A percentile compares a stretch with the other conserved stretches of the same genome.
These are phyloP conservation scores for Spinellus fusiger DNA, from an alignment of 192 early-diverging fungal genomes.

Conservation along the genomic window DNA sequence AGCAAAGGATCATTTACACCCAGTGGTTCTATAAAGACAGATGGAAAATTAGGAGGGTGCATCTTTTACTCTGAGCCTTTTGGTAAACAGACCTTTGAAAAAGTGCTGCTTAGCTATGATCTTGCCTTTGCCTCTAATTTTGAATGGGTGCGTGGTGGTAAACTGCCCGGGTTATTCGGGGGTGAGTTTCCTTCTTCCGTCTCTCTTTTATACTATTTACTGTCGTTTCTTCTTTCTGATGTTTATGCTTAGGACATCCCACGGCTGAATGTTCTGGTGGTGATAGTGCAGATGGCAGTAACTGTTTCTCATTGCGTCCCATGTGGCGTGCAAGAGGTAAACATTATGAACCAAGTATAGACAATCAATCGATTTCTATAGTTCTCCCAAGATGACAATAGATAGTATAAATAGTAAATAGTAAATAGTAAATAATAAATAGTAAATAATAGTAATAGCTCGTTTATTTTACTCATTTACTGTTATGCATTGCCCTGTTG, in stretches of 20 bases:
- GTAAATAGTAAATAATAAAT: no score
- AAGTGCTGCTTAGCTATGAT: constrained; percentile 40
- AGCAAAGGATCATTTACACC: constrained; percentile 9
- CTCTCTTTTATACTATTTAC: neutral
- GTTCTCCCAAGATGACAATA: no score
- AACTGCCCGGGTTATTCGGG: constrained; percentile 42
- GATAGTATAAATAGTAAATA: constrained; percentile 3
- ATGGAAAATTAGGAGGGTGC: constrained; percentile 24
- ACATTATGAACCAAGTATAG: neutral
- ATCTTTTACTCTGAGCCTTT: constrained; percentile 36
- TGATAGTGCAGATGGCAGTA: constrained; percentile 28
- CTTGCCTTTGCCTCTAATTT: constrained; percentile 38
- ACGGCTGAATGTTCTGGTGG: constrained; percentile 40
- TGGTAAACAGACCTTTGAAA: constrained; percentile 25
- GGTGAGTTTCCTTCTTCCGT: constrained; percentile 4
- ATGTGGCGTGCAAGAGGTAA: constrained; percentile 39
- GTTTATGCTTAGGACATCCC: constrained; percentile 7
- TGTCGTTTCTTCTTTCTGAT: neutral
- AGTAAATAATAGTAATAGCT: no score
- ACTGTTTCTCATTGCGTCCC: constrained; percentile 38
- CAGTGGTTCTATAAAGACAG: neutral
- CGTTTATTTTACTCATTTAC: no score
- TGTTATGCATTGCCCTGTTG: no score
- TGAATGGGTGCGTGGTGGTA: constrained; percentile 39
- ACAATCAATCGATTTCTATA: no score